Percentiles rank a stretch among this genome's conserved stretches.
Conservation (phyloP, 2,329 filamentous ascomycete genomes). For the Ceratocystis albifundus region DNA sequence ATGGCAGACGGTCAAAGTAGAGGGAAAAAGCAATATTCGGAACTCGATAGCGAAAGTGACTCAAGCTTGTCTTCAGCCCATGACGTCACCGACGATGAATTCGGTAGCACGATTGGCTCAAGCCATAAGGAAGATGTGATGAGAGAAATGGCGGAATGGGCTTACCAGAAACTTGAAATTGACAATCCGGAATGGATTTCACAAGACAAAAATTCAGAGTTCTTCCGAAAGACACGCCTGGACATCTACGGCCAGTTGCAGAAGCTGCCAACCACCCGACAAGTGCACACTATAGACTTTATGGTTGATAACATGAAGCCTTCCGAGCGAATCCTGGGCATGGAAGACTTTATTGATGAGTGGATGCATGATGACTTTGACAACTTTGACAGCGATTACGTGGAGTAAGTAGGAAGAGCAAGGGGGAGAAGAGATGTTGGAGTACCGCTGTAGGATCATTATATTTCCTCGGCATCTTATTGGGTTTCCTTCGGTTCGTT, state of each 20-base stretch:
- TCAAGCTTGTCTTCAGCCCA: constrained; percentile 2
- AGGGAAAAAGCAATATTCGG: neutral
- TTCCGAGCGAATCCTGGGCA: constrained; percentile 53
- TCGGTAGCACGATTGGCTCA: neutral
- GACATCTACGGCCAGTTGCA: neutral
- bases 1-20: neutral
- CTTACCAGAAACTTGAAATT: neutral
- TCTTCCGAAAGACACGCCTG: neutral
- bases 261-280: constrained; percentile 1
- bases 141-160: neutral
- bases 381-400: constrained; percentile 34
- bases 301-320: constrained; percentile 57
- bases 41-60: neutral
- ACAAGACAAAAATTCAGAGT: neutral
- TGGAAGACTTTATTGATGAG: constrained; percentile 58
- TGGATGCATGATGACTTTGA: constrained; percentile 41
- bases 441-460: no score
- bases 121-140: neutral
- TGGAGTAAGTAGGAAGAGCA: neutral
- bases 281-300: constrained; percentile 5
- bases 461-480: no score
- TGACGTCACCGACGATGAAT: neutral
- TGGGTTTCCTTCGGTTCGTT: no score
- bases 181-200: neutral
- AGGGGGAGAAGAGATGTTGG: no score